These are phyloP conservation scores for Vachellia collinsii DNA, from an alignment of 306 rosid genomes.

Conservation along the genomic window DNA sequence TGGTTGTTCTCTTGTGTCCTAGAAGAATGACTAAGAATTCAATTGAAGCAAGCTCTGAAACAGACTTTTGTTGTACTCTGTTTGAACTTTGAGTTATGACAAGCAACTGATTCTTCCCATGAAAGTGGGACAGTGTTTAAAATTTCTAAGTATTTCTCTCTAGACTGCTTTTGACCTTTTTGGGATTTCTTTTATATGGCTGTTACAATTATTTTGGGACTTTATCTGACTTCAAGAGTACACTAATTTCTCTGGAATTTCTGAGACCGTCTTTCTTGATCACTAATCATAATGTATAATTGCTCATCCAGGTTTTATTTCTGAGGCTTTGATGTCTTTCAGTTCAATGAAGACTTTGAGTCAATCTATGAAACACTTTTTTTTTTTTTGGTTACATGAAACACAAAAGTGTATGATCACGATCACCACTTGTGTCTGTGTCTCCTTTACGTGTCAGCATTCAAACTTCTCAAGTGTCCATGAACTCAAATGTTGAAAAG, in stretches of 20 bases:
- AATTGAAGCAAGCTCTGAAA: neutral
- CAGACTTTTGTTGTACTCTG: neutral
- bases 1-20: neutral
- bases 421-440: neutral
- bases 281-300: neutral
- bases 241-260: neutral
- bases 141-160: neutral
- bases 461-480: neutral
- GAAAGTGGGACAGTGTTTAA: neutral
- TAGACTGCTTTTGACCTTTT: conserved; percentile 9
- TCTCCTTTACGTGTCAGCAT: neutral
- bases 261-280: neutral
- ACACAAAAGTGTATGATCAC: neutral
- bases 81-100: neutral
- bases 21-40: neutral
- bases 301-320: neutral
- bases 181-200: neutral
- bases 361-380: conserved; percentile 7
- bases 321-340: conserved; percentile 7
- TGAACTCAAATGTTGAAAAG: neutral
- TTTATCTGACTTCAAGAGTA: neutral
- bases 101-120: neutral
- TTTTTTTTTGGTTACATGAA: no score
- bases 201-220: neutral
- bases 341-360: conserved; percentile 9